phyloP scores from a whole-genome alignment of 352 stramenopile genomes.

The Phytophthora europaea region DNA sequence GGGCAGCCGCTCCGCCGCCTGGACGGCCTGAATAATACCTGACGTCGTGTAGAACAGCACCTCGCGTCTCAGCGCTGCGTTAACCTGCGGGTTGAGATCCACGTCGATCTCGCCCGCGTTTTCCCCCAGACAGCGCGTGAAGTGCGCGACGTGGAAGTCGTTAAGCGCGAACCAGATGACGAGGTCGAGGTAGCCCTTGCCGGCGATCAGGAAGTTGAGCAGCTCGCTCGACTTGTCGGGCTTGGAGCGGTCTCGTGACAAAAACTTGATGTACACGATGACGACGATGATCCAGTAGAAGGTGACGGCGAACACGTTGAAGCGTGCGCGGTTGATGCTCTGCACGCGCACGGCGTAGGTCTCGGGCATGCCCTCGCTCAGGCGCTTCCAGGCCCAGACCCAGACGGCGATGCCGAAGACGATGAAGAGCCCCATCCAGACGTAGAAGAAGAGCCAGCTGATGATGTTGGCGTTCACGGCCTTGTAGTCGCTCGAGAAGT shows the following conservation, averaged over 20 bases:
- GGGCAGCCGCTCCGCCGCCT: slow-evolving; percentile 77
- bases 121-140: slow-evolving; percentile 71
- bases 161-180: slow-evolving; percentile 92
- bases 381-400: slow-evolving; percentile 88
- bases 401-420: slow-evolving; percentile 84
- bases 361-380: slow-evolving; percentile 90
- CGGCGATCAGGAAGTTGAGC: slow-evolving; percentile 89
- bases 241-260: slow-evolving; percentile 66
- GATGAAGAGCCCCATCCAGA: slow-evolving; percentile 89
- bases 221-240: slow-evolving; percentile 75
- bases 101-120: slow-evolving; percentile 76
- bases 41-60: slow-evolving; percentile 93
- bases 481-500: slow-evolving; percentile 74
- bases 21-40: slow-evolving; percentile 90
- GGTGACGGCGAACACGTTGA: slow-evolving; percentile 90
- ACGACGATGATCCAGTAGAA: slow-evolving; percentile 90
- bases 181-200: slow-evolving; percentile 90
- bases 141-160: slow-evolving; percentile 85
- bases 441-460: slow-evolving; percentile 90
- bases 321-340: slow-evolving; percentile 89
- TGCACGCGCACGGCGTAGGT: slow-evolving; percentile 88
- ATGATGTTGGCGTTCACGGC: slow-evolving; percentile 89
- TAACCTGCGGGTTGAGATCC: slow-evolving; percentile 90
- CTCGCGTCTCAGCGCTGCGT: slow-evolving; percentile 86
- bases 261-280: slow-evolving; percentile 84